Conservation (phyloP, 805 yeast genomes). For the Candida ortonii region DNA sequence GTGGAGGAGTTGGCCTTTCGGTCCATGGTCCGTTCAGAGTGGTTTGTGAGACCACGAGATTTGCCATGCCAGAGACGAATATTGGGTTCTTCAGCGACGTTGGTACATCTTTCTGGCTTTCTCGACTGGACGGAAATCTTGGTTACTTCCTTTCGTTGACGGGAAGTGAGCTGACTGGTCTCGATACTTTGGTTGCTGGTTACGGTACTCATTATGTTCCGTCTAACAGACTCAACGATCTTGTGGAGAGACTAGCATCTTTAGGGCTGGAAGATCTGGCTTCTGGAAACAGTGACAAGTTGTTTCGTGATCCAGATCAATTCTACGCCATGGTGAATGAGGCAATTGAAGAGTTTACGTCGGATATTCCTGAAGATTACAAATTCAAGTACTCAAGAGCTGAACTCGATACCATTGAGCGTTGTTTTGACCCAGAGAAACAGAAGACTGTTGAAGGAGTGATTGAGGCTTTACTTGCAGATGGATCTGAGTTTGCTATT, state of each 20-base stretch:
- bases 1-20: constrained; percentile 93
- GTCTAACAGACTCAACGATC: constrained; percentile 55
- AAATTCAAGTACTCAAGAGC: constrained; percentile 54
- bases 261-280: constrained; percentile 38
- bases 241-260: constrained; percentile 63
- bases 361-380: constrained; percentile 61
- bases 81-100: constrained; percentile 97
- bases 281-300: constrained; percentile 10
- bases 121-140: constrained; percentile 74
- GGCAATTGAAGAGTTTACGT: constrained; percentile 76
- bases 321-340: constrained; percentile 59
- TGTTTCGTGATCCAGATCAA: constrained; percentile 32
- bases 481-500: constrained; percentile 65
- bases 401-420: constrained; percentile 63
- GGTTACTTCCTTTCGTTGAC: constrained; percentile 87
- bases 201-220: constrained; percentile 89
- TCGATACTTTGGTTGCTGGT: constrained; percentile 80
- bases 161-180: constrained; percentile 73
- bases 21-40: constrained; percentile 90
- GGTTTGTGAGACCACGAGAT: constrained; percentile 85
- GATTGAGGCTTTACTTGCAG: constrained; percentile 47
- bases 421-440: constrained; percentile 51
- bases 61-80: constrained; percentile 98
- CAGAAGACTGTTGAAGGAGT: constrained; percentile 51
- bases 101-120: constrained; percentile 87